Percentiles rank a stretch among this genome's conserved stretches.
phyloP scores from a whole-genome alignment of 306 rosid genomes.

The Casuarina equisetifolia region DNA sequence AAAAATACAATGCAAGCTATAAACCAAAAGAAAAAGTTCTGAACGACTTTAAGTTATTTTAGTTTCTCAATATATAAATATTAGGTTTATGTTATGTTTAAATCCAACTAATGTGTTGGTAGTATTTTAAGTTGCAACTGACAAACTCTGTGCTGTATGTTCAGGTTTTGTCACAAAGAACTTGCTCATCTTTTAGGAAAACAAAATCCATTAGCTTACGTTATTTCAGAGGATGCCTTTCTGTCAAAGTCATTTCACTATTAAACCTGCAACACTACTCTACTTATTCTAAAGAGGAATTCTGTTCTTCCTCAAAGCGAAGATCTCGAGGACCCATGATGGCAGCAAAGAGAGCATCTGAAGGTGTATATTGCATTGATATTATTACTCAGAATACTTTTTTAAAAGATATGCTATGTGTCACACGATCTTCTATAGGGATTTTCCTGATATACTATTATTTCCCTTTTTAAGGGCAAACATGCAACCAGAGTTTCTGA shows the following conservation, averaged over 20 bases:
- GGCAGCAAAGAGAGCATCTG: constrained; percentile 81
- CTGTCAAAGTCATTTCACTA: constrained; percentile 42
- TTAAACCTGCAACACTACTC: constrained; percentile 40
- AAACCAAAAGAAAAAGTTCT: neutral
- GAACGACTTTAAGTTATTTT: neutral
- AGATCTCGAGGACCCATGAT: constrained; percentile 87
- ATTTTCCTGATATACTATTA: neutral
- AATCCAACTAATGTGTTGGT: neutral
- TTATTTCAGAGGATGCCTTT: constrained; percentile 48
- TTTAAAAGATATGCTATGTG: neutral
- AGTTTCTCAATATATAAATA: neutral
- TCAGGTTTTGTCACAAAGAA: constrained; percentile 63
- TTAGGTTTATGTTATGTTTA: neutral
- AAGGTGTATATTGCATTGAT: constrained; percentile 47
- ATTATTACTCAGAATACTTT: constrained; percentile 15
- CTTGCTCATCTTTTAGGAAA: constrained; percentile 51
- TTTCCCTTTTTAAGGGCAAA: constrained; percentile 5
- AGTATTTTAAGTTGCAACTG: constrained; percentile 10
- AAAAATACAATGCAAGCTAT: neutral
- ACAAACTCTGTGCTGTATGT: constrained; percentile 24
- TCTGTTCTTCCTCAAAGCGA: constrained; percentile 64
- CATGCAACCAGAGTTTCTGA: constrained; percentile 14
- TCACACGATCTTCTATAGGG: constrained; percentile 1
- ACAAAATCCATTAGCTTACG: constrained; percentile 45
- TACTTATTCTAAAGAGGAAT: constrained; percentile 45